These are phyloP conservation scores for Rhodomyrtus tomentosa DNA, from an alignment of 345 rosid genomes.

Conservation along the genomic window DNA sequence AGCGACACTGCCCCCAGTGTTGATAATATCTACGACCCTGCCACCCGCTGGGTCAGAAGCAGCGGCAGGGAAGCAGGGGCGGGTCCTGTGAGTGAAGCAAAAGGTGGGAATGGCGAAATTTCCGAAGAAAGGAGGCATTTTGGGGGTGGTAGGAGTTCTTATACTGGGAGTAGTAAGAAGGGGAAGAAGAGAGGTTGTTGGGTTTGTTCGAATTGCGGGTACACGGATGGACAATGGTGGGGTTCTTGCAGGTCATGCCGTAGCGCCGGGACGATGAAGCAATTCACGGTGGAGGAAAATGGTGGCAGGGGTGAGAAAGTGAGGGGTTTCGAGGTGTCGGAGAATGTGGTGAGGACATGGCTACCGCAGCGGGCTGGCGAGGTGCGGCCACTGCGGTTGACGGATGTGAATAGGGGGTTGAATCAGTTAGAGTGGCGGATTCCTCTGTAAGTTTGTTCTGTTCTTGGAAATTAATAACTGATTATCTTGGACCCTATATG, in stretches of 20 bases:
- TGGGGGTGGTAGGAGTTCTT: background rate
- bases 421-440: slow-evolving; percentile 54
- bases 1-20: background rate
- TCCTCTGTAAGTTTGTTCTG: slow-evolving; percentile 38
- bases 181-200: slow-evolving; percentile 28
- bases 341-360: slow-evolving; percentile 45
- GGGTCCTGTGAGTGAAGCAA: background rate
- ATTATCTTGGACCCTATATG: background rate
- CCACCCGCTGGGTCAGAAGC: background rate
- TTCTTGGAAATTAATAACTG: background rate
- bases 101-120: background rate
- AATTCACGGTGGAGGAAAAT: slow-evolving; percentile 22
- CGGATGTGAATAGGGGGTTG: slow-evolving; percentile 47
- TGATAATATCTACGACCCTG: background rate
- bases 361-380: slow-evolving; percentile 35
- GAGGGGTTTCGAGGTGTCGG: slow-evolving; percentile 25
- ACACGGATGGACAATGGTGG: slow-evolving; percentile 86
- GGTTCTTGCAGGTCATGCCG: slow-evolving; percentile 57
- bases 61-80: background rate
- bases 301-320: slow-evolving; percentile 12
- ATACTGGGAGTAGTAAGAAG: slow-evolving; percentile 17
- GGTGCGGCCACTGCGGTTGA: slow-evolving; percentile 39
- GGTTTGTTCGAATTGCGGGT: slow-evolving; percentile 78
- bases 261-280: slow-evolving; percentile 46
- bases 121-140: background rate